Percentiles rank a stretch among this genome's conserved stretches.
Evolutionary conservation across 257 asterid species (phyloP).

Genomic region (Scutellaria galericulata): DNA sequence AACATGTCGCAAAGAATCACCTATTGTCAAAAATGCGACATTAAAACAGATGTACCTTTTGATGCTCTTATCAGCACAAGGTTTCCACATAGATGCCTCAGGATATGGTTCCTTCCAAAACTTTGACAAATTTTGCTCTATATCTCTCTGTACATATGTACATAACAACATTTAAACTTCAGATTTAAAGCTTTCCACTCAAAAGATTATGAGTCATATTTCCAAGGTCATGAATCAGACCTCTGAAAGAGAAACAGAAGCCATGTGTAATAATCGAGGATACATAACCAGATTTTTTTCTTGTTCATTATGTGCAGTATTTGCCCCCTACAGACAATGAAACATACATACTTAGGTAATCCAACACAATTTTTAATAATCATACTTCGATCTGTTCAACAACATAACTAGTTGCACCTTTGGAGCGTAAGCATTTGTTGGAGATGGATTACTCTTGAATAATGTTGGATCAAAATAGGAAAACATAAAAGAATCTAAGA

Average conservation of each 20-base stretch:
- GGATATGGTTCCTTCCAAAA: slow-evolving; percentile 76
- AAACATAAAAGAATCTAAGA: slow-evolving; percentile 67
- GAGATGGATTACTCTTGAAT: slow-evolving; percentile 42
- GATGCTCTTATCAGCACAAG: slow-evolving; percentile 67
- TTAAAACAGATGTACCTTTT: slow-evolving; percentile 47
- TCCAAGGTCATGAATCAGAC: slow-evolving; percentile 42
- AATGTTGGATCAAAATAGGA: slow-evolving; percentile 55
- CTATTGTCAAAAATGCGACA: slow-evolving; percentile 24
- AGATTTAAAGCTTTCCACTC: neutral
- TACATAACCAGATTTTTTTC: slow-evolving; percentile 59
- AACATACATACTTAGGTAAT: no score
- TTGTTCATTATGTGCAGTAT: slow-evolving; percentile 24
- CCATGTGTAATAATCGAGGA: slow-evolving; percentile 63
- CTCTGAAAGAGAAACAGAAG: slow-evolving; percentile 74
- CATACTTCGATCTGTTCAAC: no score
- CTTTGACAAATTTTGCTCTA: slow-evolving; percentile 45
- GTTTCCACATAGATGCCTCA: slow-evolving; percentile 73
- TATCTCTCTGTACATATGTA: slow-evolving; percentile 56
- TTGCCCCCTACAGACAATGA: slow-evolving; percentile 42
- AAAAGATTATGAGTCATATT: neutral
- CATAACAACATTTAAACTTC: neutral
- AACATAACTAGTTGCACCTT: slow-evolving; percentile 45
- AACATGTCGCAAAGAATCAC: slow-evolving; percentile 24
- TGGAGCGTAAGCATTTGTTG: slow-evolving; percentile 32
- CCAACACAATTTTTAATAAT: neutral